Base-by-base conservation (phyloP, 1,139 yeast species). In the Geotrichum armillariae region DNA sequence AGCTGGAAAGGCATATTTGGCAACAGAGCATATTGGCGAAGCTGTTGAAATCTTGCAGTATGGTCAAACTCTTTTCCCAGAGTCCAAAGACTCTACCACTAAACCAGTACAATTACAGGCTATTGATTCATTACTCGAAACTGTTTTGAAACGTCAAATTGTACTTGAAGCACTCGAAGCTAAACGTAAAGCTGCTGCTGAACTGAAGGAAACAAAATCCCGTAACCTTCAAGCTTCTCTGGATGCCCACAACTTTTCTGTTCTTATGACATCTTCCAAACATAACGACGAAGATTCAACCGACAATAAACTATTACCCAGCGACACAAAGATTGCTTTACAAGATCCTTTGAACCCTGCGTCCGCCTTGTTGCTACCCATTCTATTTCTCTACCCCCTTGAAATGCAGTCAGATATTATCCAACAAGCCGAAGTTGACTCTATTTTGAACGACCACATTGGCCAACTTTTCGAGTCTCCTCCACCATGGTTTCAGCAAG, bases 401-500 rank as follows among this genome's bases (percentile, higher is more conserved):
- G 82, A 80, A 7, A 86, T 85, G 64, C 95, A 88, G 64, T 87
- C 91, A 58, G 97, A 91, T 66, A 83, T 83, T 59, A 72, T 91
- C 34, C 87, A 83, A 5, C 83, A 83, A 54, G 78, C 62, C 47
- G 84, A 84, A 54, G 76, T 86, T 12, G 79, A 93, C 53, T 95
- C 93, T 0, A 81, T 70, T 5, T 56, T 54, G 5, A 43, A 34
- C 34, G 66, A 62, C 7, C 56, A 62, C 29, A 48, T 72, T 1
- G 57, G 57, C 70, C 60, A 65, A 77, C 60, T 79, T 78, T 36
- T 75, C 79, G 69, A 83, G 47, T 74, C 89, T 59, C 89, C 93
- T 2, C 78, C 77, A 8, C 79, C 79, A 46, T 90, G 90, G 85
- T 87, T 84, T 63, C 76, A 77, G 20, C 80, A 79, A 21, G 51